Evolutionary conservation across 2,329 filamentous ascomycete genomes (phyloP), one percentile per base, ranked within the genome.

Genomic region (Neofusicoccum laricinum): DNA sequence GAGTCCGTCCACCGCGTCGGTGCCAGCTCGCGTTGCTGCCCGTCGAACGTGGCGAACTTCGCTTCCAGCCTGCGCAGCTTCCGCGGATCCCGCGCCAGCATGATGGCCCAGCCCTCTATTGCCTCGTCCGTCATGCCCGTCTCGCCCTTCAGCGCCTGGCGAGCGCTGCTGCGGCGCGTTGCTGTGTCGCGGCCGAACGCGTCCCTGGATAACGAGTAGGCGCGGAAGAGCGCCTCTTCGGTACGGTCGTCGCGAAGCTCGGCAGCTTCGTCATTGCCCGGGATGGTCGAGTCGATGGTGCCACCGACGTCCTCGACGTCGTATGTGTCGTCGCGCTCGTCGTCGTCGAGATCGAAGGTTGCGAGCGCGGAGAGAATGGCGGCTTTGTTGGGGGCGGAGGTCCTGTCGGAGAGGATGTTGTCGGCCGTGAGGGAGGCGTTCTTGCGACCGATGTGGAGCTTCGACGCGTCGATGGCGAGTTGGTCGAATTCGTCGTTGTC

Each of bases 261-360:
- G n/a, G 86, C 82, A 5, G 85, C 76, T 51, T 85, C 82, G 46
- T 82, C 82, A 51, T 79, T 72, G 49, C 75, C 81, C 2, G 80
- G 75, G 4, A 79, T 78, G 1, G 80, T 81, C 17, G 84, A 82
- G 69, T 97, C 93, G 2, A 97, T 88, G 0, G 91, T 91, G 21
- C 94, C 93, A 40, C 95, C 95, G 2, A 98, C 92, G 72, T 98
- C 95, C 57, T 88, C 92, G 1, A 89, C 87, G 71, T 99, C 95
- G 73, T 99, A 99, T 0, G 94, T 98, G 75, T 99, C 95, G 75
- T 99, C 95, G 40, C 93, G 87, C 79, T 99, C 95, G 75, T 99
- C 95, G 69, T 98, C 95, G 70, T 98, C 94, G 0, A 89, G 90
- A 78, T 98, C 93, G 69, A 98, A 97, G 0, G 90, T 85, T 15